Percentiles rank a stretch among this genome's conserved stretches.
These are phyloP conservation scores for Stylosanthes scabra DNA, from an alignment of 331 rosid genomes.

Conservation along the genomic window DNA sequence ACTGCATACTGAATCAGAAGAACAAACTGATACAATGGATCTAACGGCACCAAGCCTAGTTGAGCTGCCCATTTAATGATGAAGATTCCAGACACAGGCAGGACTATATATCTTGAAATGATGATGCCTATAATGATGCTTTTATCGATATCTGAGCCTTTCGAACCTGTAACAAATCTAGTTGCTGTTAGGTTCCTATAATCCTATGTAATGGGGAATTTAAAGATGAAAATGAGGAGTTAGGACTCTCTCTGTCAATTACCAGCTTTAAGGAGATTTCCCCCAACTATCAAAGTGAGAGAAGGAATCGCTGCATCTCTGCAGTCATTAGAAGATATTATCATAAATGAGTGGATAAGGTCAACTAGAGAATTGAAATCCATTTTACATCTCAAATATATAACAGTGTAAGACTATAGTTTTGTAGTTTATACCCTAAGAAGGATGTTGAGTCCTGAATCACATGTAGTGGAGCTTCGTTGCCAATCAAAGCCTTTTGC, in stretches of 20 bases:
- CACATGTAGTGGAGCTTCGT: constrained; percentile 57
- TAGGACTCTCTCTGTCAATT: not conserved
- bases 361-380: too few relatives aligned
- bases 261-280: constrained; percentile 59
- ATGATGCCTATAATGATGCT: constrained; percentile 46
- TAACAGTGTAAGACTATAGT: not conserved
- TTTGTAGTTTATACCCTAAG: constrained; percentile 53
- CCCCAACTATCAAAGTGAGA: constrained; percentile 59
- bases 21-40: constrained; percentile 58
- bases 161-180: constrained; percentile 24
- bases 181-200: not conserved
- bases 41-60: constrained; percentile 50
- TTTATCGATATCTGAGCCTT: constrained; percentile 48
- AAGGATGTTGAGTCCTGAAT: constrained; percentile 56
- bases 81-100: constrained; percentile 51
- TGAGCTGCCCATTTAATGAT: constrained; percentile 51
- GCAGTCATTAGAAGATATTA: constrained; percentile 5
- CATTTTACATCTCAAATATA: not conserved
- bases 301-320: constrained; percentile 64
- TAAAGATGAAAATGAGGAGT: not conserved
- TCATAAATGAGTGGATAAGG: not conserved
- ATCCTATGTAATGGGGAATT: not conserved
- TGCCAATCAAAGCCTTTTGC: constrained; percentile 46
- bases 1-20: constrained; percentile 49
- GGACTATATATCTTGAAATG: constrained; percentile 45